Conservation (phyloP, 2,329 filamentous ascomycete genomes). For the Calycina herbarum region DNA sequence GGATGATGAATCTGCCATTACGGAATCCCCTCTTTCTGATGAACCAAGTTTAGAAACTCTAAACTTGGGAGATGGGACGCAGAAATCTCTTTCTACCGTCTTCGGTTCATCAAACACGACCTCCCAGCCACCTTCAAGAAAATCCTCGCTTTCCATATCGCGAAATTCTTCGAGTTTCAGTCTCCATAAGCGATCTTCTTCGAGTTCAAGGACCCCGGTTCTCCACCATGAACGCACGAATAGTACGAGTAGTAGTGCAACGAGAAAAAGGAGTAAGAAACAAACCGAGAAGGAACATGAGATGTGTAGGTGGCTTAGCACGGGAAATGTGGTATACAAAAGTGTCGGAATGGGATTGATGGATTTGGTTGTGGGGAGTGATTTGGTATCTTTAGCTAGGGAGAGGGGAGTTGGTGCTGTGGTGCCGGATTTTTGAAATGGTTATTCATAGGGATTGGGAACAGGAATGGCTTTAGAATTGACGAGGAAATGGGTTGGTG, state of each 20-base stretch:
- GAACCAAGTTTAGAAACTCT: slow-evolving; percentile 14
- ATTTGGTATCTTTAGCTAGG: slow-evolving; percentile 56
- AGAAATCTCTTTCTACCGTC: neutral
- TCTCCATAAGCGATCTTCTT: slow-evolving; percentile 10
- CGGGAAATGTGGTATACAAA: slow-evolving; percentile 68
- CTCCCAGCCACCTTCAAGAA: slow-evolving; percentile 21
- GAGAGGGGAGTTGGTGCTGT: slow-evolving; percentile 55
- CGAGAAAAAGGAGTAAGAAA: slow-evolving; percentile 23
- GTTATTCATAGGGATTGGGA: neutral
- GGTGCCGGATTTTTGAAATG: slow-evolving; percentile 51
- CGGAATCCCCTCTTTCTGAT: slow-evolving; percentile 1
- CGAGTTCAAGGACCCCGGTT: neutral
- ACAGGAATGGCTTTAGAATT: neutral
- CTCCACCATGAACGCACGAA: slow-evolving; percentile 9
- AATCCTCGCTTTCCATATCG: slow-evolving; percentile 26
- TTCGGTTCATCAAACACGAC: neutral
- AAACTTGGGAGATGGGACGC: neutral
- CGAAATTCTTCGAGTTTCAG: slow-evolving; percentile 18
- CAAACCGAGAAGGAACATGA: slow-evolving; percentile 46
- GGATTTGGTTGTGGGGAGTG: slow-evolving; percentile 63
- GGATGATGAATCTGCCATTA: slow-evolving; percentile 7
- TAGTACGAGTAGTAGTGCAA: neutral
- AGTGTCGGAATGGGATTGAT: slow-evolving; percentile 66
- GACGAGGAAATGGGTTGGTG: neutral
- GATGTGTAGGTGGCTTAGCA: slow-evolving; percentile 56